A percentile compares a stretch with the other conserved stretches of the same genome.
These are phyloP conservation scores for Lolium multiflorum DNA, from an alignment of 176 grass and related monocot genomes.

Conservation along the genomic window DNA sequence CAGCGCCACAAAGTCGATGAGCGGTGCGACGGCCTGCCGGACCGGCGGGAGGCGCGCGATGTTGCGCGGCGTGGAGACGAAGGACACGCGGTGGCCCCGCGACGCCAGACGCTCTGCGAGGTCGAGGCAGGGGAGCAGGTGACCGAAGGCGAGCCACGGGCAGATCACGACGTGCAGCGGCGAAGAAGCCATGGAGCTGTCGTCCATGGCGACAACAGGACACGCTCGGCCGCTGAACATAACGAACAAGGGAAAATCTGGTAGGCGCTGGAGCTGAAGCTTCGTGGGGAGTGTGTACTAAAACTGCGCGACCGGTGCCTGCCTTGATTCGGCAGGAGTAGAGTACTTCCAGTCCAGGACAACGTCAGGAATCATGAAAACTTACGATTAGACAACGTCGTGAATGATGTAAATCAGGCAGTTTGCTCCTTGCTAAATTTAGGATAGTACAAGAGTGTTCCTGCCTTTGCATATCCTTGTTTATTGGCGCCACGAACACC, in stretches of 20 bases:
- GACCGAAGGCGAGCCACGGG: constrained; percentile 4
- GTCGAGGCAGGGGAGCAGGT: constrained; percentile 5
- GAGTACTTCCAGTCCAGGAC: too few relatives aligned
- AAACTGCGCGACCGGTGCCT: too few relatives aligned
- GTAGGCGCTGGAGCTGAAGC: too few relatives aligned
- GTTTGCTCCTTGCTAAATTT: background rate
- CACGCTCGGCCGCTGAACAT: background rate
- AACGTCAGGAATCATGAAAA: too few relatives aligned
- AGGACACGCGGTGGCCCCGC: background rate
- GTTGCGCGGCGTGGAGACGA: constrained; percentile 2
- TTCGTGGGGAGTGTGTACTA: too few relatives aligned
- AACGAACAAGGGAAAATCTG: background rate
- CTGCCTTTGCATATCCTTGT: too few relatives aligned
- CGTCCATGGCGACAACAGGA: background rate
- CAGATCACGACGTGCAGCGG: background rate
- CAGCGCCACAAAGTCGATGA: background rate
- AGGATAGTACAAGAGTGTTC: background rate
- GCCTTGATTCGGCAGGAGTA: too few relatives aligned
- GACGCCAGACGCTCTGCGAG: background rate
- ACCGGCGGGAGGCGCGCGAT: background rate
- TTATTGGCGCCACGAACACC: too few relatives aligned
- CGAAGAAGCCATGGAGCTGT: background rate
- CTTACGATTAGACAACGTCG: background rate
- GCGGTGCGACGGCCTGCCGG: background rate
- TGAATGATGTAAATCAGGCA: background rate